Evolutionary conservation across 805 yeast genomes (phyloP), one percentile per base, ranked within the genome.

Genomic region (Candida silvicultrix): DNA sequence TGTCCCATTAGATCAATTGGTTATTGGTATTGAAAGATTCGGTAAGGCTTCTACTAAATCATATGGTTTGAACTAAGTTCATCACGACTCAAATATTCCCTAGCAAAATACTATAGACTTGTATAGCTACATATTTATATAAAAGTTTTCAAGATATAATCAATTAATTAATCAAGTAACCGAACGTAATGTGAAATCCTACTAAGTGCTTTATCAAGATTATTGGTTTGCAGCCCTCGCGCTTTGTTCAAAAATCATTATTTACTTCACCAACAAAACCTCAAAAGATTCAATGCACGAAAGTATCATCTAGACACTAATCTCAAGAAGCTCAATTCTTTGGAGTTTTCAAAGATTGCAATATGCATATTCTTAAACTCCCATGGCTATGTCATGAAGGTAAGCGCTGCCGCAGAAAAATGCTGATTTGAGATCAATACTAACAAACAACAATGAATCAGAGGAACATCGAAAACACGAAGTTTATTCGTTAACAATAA

Each of bases 401-500:
- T 71, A 55, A 16, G 74, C 53, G 2, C 12, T 2, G n/a, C 5
- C 2, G 18, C 7, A 14, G 37, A 9, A 16, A 4, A 11, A 5
- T 18, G 5, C 7, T 3, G 10, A 15, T 20, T 11, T 4, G 7
- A 18, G 11, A 16, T 1, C n/a, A 16, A 4, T 22, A 35, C 45
- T 45, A 34, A 44, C 52, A 36, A 23, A 40, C 9, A n/a, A 21
- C 16, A 43, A 41, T 47, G n/a, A n/a, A n/a, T 31, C 62, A 71
- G 97, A 89, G 62, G 97, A 89, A 58, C 80, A 80, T 54, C 75
- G 87, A 49, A 79, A 78, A 53, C 81, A 82, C 57, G 98, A 92
- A 59, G 85, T 95, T 15, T 94, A 89, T 60, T 81, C 97, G 1
- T 77, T 90, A 5, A 80, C 81, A 45, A 83, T 87, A 4, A 83